Base-by-base conservation (phyloP, 2,329 filamentous ascomycete genomes). In the Scytalidium lignicola region DNA sequence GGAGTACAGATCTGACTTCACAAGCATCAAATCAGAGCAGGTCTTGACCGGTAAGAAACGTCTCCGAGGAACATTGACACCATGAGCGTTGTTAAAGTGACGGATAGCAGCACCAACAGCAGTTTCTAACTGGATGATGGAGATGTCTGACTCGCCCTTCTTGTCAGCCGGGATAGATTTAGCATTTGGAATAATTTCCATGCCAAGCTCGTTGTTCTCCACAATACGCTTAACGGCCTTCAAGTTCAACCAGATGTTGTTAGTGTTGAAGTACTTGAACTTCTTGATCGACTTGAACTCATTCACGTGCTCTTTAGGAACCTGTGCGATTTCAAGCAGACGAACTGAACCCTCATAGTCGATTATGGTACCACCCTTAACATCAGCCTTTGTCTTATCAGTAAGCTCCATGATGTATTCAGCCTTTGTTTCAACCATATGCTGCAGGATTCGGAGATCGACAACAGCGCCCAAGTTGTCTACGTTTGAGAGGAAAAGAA, bases 221-320 rank as follows among this genome's bases (percentile, higher is more conserved):
- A 99, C 93, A 48, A 99, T 90, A 53, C 93, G 91, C 86, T 97
- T 97, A 75, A 99, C 88, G 61, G 93, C 93, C 69, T 89, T 85
- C 63, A 96, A 81, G 77, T 96, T 96, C 80, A 99, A 88, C 93
- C 93, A 99, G 75, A 99, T 96, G 83, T 99, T 99, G 88, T 99
- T 99, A 74, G 93, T 99, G 84, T 99, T 99, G 86, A 99, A 99
- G 85, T 99, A 99, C 82, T 95, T 96, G 87, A 99, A 99, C 82
- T 99, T 99, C 86, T 99, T 99, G 81, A 99, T 99, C 44, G 91
- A 96, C 85, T 99, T 99, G 89, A 99, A 99, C 78, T 99, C 93
- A 76, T 99, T 97, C 70, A 93, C 89, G 75, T 99, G 93, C 79
- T 99, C 90, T 84, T 97, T 99, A 74, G 93, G 93, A 29, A 99